Conservation (phyloP, 2,329 filamentous ascomycete species). For the Stagonosporopsis cucurbitacearum region DNA sequence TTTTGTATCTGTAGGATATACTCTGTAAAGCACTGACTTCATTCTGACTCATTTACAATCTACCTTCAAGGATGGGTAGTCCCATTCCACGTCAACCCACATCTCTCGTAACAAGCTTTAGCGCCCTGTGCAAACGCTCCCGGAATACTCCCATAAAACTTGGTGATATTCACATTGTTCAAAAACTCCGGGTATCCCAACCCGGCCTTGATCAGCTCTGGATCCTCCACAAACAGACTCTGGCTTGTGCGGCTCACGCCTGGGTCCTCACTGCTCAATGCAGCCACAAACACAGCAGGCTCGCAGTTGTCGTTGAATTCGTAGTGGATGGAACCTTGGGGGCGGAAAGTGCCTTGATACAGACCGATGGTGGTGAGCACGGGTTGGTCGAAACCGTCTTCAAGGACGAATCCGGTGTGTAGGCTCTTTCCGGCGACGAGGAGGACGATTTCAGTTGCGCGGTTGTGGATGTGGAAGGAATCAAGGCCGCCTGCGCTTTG, state of each 20-base stretch:
- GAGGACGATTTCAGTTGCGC: conserved; percentile 8
- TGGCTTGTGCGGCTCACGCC: conserved; percentile 7
- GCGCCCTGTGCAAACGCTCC: conserved; percentile 2
- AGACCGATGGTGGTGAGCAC: conserved; percentile 5
- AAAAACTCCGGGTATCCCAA: not conserved
- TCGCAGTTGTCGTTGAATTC: conserved; percentile 7
- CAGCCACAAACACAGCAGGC: conserved; percentile 5
- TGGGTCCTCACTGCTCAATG: conserved; percentile 1
- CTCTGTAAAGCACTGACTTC: not conserved
- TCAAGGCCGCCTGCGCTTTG: not conserved
- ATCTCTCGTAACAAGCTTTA: conserved; percentile 4
- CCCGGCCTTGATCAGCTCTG: not conserved
- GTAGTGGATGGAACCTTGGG: conserved; percentile 8
- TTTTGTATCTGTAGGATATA: not conserved
- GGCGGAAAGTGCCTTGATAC: conserved; percentile 9
- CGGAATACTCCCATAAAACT: conserved; percentile 7
- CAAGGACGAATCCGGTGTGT: conserved; percentile 7
- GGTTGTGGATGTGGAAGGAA: conserved; percentile 11
- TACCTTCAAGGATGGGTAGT: not conserved
- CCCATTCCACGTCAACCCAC: conserved; percentile 6
- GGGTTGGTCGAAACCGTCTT: conserved; percentile 10
- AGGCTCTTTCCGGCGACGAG: conserved; percentile 7
- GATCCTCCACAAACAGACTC: conserved; percentile 3
- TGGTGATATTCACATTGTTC: not conserved
- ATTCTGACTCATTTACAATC: not conserved